These are phyloP conservation scores for Phialophora macrospora DNA, from an alignment of 2,329 filamentous ascomycete genomes.

Conservation along the genomic window DNA sequence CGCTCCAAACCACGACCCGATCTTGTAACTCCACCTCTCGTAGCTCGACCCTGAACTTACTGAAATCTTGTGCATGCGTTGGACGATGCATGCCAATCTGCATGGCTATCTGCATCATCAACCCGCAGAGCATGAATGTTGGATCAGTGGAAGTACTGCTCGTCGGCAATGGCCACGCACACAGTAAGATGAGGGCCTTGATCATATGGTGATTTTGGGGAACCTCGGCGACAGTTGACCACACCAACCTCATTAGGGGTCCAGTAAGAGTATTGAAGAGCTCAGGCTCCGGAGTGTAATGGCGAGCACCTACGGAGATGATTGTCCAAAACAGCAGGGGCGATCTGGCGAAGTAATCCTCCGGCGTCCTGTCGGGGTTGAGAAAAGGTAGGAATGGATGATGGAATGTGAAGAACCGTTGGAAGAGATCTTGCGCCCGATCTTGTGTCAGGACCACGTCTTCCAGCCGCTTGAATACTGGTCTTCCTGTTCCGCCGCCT, in stretches of 20 bases:
- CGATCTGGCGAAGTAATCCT: constrained; percentile 63
- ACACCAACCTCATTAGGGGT: constrained; percentile 63
- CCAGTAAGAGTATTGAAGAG: constrained; percentile 59
- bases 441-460: constrained; percentile 53
- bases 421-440: constrained; percentile 52
- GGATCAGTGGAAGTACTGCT: constrained; percentile 68
- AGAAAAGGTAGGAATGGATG: constrained; percentile 69
- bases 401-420: constrained; percentile 67
- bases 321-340: constrained; percentile 73
- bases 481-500: constrained; percentile 45
- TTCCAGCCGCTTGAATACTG: constrained; percentile 57
- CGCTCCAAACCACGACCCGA: constrained; percentile 68
- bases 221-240: constrained; percentile 65
- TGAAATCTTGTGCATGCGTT: constrained; percentile 64
- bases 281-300: constrained; percentile 60
- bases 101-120: constrained; percentile 72
- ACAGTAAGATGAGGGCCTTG: constrained; percentile 66
- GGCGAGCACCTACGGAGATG: constrained; percentile 65
- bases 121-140: constrained; percentile 68
- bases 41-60: constrained; percentile 58
- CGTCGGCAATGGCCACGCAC: constrained; percentile 68
- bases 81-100: constrained; percentile 69
- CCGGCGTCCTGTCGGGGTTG: constrained; percentile 58
- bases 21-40: constrained; percentile 68
- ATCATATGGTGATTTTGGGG: constrained; percentile 69